Conservation (phyloP, 108 stramenopile genomes). For the Nitzschia sp. region DNA sequence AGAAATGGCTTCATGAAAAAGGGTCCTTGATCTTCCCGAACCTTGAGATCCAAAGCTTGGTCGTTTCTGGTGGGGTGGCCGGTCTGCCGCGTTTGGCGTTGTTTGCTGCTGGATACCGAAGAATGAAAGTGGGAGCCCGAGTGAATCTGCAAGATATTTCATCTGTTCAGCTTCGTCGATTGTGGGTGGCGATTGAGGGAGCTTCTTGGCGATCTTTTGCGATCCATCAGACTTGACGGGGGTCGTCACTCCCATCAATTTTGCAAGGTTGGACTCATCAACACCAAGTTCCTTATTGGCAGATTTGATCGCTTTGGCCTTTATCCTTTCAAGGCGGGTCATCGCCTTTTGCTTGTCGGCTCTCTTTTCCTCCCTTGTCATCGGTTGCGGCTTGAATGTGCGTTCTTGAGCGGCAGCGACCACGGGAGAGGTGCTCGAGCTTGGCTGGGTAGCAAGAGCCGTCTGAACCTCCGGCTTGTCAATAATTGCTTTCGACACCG, state of each 20-base stretch:
- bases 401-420: background rate
- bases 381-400: background rate
- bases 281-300: background rate
- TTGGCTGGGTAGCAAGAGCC: too few relatives aligned
- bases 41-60: background rate
- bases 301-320: constrained; percentile 5
- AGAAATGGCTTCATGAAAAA: background rate
- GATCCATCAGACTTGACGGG: background rate
- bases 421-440: background rate
- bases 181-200: background rate
- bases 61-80: background rate
- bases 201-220: background rate
- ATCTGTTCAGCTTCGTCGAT: background rate
- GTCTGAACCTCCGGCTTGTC: too few relatives aligned
- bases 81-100: background rate
- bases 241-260: background rate
- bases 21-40: background rate
- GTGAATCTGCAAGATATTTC: background rate
- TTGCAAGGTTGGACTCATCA: constrained; percentile 1
- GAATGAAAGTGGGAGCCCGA: background rate
- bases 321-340: background rate
- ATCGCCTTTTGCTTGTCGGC: background rate
- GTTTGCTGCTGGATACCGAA: background rate
- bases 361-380: background rate
- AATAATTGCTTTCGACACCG: too few relatives aligned